Evolutionary conservation across 345 rosid species (phyloP).

Genomic region (Eucalyptus microcorys): DNA sequence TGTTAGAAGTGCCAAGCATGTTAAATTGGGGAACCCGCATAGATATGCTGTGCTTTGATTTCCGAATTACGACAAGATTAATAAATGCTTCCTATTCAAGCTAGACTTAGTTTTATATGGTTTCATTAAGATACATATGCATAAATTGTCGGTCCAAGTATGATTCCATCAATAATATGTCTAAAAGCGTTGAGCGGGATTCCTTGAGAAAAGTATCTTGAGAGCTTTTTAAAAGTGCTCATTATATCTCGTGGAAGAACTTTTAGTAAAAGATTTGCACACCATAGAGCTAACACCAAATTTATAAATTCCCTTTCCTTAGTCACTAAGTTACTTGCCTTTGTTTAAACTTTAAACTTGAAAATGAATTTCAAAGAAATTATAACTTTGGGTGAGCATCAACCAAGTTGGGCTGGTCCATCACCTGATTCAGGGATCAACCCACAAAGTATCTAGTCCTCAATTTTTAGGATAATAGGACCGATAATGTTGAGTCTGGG

Average conservation of each 20-base stretch:
- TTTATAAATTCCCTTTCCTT: background rate
- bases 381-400: fast-evolving
- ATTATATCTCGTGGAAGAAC: background rate
- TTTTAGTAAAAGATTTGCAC: background rate
- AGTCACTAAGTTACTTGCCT: background rate
- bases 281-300: background rate
- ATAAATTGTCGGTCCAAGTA: background rate
- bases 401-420: fast-evolving
- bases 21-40: background rate
- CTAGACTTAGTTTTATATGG: background rate
- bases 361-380: background rate
- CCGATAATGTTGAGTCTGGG: fast-evolving
- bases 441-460: fast-evolving
- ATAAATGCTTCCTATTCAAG: background rate
- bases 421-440: fast-evolving
- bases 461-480: too few relatives aligned
- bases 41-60: background rate
- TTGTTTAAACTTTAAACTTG: background rate
- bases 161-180: background rate
- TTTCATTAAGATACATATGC: background rate
- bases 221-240: background rate
- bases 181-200: background rate
- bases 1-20: background rate
- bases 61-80: background rate
- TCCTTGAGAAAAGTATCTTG: background rate